Evolutionary conservation across 768 basidiomycete species (phyloP).

Genomic region (Pholiota molesta): DNA sequence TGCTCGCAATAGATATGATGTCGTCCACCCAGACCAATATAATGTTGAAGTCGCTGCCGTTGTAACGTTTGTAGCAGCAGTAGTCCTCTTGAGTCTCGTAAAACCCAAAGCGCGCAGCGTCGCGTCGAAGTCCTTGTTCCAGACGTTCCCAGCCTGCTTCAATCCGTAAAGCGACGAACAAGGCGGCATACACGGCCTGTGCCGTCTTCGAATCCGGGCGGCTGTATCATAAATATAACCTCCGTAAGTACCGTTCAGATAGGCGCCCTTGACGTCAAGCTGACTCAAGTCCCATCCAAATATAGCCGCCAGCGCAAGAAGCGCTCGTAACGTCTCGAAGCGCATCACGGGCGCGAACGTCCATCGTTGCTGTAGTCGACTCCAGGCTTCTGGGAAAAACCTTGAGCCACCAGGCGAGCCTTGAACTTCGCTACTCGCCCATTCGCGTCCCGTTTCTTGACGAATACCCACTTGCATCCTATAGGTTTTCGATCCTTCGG

Average conservation of each 20-base stretch:
- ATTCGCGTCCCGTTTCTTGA: slow-evolving; percentile 34
- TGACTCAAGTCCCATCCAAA: slow-evolving; percentile 37
- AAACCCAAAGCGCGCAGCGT: slow-evolving; percentile 21
- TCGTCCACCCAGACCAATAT: slow-evolving; percentile 37
- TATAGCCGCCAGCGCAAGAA: slow-evolving; percentile 38
- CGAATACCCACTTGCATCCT: slow-evolving; percentile 35
- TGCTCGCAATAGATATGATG: slow-evolving; percentile 28
- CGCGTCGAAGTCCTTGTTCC: slow-evolving; percentile 27
- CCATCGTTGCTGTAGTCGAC: slow-evolving; percentile 33
- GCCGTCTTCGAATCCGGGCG: slow-evolving; percentile 32
- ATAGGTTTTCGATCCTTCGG: slow-evolving; percentile 27
- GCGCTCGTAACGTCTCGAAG: slow-evolving; percentile 27
- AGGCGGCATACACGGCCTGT: slow-evolving; percentile 27
- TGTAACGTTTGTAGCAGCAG: slow-evolving; percentile 23
- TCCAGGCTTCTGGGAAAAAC: slow-evolving; percentile 41
- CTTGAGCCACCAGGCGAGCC: slow-evolving; percentile 33
- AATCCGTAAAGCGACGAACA: slow-evolving; percentile 39
- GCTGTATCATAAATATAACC: slow-evolving; percentile 43
- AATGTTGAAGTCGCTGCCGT: slow-evolving; percentile 17
- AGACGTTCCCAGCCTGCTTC: slow-evolving; percentile 30
- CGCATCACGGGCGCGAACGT: slow-evolving; percentile 34
- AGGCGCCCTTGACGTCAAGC: slow-evolving; percentile 45
- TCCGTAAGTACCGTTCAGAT: slow-evolving; percentile 34
- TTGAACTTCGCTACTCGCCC: slow-evolving; percentile 36
- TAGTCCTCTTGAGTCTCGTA: slow-evolving; percentile 22